Base-by-base conservation (phyloP, 441 rosid species). In the Capsella rubella region DNA sequence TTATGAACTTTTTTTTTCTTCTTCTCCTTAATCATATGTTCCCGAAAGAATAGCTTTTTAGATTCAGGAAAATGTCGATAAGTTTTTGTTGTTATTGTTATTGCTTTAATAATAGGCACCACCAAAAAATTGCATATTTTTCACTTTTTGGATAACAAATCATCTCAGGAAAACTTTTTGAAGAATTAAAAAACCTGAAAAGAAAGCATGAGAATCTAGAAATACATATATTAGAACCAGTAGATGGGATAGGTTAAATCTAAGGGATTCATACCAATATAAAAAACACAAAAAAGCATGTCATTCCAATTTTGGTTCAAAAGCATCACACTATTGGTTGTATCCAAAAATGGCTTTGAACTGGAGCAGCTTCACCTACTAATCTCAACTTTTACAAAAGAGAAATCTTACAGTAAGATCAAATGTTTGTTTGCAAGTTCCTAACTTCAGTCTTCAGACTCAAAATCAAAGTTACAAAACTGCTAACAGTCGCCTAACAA, bases 341-440 rank as follows among this genome's bases (percentile, higher is more conserved):
- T 21, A 66, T 49, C 52, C 28, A 57, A 65, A 21, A 39, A 57
- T 37, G 42, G 29, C 40, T 43, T 61, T 28, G 47, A 63, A 45
- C 29, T 34, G 42, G 49, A 73, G 51, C 59, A 73, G 40, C 25
- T 49, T 46, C 12, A 64, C 59, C 59, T 46, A 58, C 68, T 31
- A 60, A 46, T 52, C 39, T 68, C 27, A 64, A 43, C 32, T 35
- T 46, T 4, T 69, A 69, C 59, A 53, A 46, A 54, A 46, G 43
- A 74, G 47, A 31, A 42, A 74, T 62, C 62, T 67, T 75, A 52
- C 73, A 42, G 56, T 46, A 60, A 67, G 46, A 75, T 69, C 70
- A 56, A 15, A 62, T 62, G 37, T 45, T 64, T 61, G 15, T 59
- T 60, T 61, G 56, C 29, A 60, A 59, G 56, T 47, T 52, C 56